Evolutionary conservation across 2,329 filamentous ascomycete species (phyloP).

Genomic region (Macrophomina pseudophaseolina): DNA sequence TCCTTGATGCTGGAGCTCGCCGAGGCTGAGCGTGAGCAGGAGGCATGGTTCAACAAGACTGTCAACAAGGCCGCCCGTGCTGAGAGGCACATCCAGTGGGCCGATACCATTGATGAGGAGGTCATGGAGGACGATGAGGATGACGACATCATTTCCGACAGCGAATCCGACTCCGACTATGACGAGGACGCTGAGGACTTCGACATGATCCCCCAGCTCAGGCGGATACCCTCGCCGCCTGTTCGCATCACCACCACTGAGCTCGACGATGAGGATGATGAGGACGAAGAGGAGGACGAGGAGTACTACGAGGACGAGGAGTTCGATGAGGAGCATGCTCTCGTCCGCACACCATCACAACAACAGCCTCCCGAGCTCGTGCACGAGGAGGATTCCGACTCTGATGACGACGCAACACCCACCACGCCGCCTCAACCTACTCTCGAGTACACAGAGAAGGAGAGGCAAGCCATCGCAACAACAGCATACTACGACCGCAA

Average conservation of each 20-base stretch:
- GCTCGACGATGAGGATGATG: conserved; percentile 47
- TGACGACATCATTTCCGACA: conserved; percentile 52
- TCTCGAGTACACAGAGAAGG: conserved; percentile 54
- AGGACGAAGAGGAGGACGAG: conserved; percentile 53
- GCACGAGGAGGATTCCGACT: conserved; percentile 51
- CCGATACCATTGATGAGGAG: conserved; percentile 76
- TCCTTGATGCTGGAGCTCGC: conserved; percentile 89
- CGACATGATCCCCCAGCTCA: conserved; percentile 49
- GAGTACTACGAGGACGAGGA: conserved; percentile 55
- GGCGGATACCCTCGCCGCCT: conserved; percentile 47
- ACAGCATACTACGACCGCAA: conserved; percentile 50
- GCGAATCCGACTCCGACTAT: conserved; percentile 59
- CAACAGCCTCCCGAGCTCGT: conserved; percentile 57
- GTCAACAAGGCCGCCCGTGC: conserved; percentile 73
- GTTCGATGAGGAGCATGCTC: conserved; percentile 52
- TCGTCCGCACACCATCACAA: conserved; percentile 50
- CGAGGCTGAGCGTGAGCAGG: conserved; percentile 93
- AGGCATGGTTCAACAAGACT: conserved; percentile 97
- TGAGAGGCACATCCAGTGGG: conserved; percentile 83
- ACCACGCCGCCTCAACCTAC: conserved; percentile 53
- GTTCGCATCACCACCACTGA: conserved; percentile 52
- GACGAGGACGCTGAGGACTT: conserved; percentile 58
- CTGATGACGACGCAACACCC: conserved; percentile 53
- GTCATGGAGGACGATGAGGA: conserved; percentile 74
- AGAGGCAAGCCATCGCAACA: conserved; percentile 51